Base-by-base conservation (phyloP, 768 basidiomycete genomes). In the Multifurca ochricompacta region DNA sequence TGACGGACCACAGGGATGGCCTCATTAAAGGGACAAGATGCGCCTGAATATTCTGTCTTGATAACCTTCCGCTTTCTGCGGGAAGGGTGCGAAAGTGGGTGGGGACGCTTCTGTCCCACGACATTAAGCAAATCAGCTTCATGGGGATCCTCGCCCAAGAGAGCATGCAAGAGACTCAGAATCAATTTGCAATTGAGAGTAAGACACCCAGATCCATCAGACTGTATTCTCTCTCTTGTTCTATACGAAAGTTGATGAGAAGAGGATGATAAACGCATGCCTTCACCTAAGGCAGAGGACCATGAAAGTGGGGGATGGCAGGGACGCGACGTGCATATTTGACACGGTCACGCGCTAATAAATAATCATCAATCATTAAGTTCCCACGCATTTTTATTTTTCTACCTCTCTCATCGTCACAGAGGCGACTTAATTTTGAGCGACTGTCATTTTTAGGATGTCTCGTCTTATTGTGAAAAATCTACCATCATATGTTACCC, bases 381-480 rank as follows among this genome's bases (percentile, higher is more conserved):
- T 39, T 47, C 47, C 44, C 25, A 31, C 50, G 14, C 30, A 28
- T 9, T 36, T 39, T 34, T 32, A n/a, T 31, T 32, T 35, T 51
- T 41, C 6, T 37, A 18, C 32, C 40, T 54, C 21, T 37, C 40
- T 54, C 21, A 32, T 61, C 36, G 23, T 50, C 41, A 35, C 27
- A 32, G 48, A 41, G 16, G 13, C 32, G 32, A 18, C 18, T n/a
- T n/a, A n/a, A n/a, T n/a, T n/a, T n/a, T n/a, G n/a, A n/a, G n/a
- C n/a, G n/a, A n/a, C n/a, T n/a, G 23, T 41, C 40, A 18, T 39
- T 14, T 34, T 21, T 16, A 49, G 35, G 14, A 91, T 90, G 90
- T 91, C 90, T 5, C 81, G 91, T 37, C 77, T 93, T 32, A 83
- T 93, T 48, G 72, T 92, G 19, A 91, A 91, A 66, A 90, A 91